A percentile compares a stretch with the other conserved stretches of the same genome.
These are phyloP conservation scores for Blastobotrys proliferans DNA, from an alignment of 1,139 yeast genomes.

Conservation along the genomic window DNA sequence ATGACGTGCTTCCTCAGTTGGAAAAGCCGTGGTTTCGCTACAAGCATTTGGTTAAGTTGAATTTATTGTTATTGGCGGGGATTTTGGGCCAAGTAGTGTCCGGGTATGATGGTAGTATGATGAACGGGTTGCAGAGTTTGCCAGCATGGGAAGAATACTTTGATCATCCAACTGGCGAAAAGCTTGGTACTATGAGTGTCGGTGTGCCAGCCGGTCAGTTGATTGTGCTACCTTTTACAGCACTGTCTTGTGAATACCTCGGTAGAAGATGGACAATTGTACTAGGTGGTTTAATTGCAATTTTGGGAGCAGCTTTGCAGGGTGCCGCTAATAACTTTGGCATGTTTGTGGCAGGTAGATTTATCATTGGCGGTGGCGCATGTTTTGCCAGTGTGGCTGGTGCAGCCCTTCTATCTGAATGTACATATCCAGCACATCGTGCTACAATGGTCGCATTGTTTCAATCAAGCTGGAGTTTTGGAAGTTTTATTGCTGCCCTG, in stretches of 20 bases:
- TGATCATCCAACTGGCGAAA: conserved; percentile 43
- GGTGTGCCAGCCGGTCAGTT: conserved; percentile 52
- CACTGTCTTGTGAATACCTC: conserved; percentile 40
- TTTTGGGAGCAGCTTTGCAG: conserved; percentile 47
- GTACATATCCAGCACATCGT: conserved; percentile 42
- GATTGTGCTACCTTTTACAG: conserved; percentile 21
- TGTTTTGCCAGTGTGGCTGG: conserved; percentile 42
- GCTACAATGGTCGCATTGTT: conserved; percentile 43
- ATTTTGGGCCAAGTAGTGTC: conserved; percentile 46
- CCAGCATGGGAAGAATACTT: conserved; percentile 37
- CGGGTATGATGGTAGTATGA: conserved; percentile 51
- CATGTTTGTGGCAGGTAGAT: conserved; percentile 46
- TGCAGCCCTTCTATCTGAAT: conserved; percentile 41
- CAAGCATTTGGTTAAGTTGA: conserved; percentile 39
- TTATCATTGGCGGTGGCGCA: conserved; percentile 48
- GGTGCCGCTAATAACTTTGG: conserved; percentile 40
- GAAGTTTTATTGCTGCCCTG: conserved; percentile 52
- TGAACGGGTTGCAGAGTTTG: conserved; percentile 50
- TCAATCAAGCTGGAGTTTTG: conserved; percentile 50
- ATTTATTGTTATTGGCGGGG: conserved; percentile 38
- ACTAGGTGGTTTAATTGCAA: conserved; percentile 21
- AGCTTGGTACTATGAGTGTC: conserved; percentile 46
- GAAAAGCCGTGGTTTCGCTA: conserved; percentile 36
- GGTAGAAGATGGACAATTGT: conserved; percentile 44
- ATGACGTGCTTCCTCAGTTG: conserved; percentile 29